These are phyloP conservation scores for Parietaria judaica DNA, from an alignment of 306 rosid species.

Conservation along the genomic window DNA sequence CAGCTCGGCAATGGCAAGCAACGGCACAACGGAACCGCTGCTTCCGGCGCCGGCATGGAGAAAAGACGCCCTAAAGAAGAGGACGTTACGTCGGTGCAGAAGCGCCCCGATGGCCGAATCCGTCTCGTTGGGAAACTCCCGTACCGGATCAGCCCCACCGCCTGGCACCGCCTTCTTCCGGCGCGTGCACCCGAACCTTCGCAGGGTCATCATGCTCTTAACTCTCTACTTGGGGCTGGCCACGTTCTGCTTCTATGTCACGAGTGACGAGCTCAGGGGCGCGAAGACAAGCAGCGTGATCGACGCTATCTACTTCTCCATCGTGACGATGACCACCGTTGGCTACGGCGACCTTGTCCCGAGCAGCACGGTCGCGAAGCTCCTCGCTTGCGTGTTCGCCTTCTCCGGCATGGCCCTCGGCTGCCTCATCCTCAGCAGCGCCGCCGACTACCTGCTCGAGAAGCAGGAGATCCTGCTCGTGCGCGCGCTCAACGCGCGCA, in stretches of 20 bases:
- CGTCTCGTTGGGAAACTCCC: neutral
- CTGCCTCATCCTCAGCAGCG: conserved; percentile 28
- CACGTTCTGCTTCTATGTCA: conserved; percentile 33
- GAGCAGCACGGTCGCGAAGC: conserved; percentile 20
- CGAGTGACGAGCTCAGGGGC: conserved; percentile 34
- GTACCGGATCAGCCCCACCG: conserved; percentile 21
- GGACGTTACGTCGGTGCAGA: conserved; percentile 34
- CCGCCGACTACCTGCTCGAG: conserved; percentile 37
- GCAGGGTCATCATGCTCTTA: conserved; percentile 19
- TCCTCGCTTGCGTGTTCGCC: conserved; percentile 44
- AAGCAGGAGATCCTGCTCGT: conserved; percentile 35
- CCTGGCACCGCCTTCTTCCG: conserved; percentile 17
- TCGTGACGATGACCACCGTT: conserved; percentile 51
- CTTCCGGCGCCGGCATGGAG: conserved; percentile 20
- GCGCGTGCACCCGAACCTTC: conserved; percentile 24
- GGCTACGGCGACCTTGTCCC: conserved; percentile 55
- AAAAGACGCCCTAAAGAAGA: conserved; percentile 19
- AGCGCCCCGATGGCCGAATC: conserved; percentile 44
- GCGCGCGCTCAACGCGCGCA: conserved; percentile 18
- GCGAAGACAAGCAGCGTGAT: conserved; percentile 29
- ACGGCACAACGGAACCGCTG: conserved; percentile 34
- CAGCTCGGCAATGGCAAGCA: conserved; percentile 31
- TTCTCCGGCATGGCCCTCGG: conserved; percentile 42
- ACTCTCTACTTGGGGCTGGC: conserved; percentile 32
- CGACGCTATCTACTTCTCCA: conserved; percentile 40